Base-by-base conservation (phyloP, 129 eudicot species). In the Chrysanthemum seticuspe region DNA sequence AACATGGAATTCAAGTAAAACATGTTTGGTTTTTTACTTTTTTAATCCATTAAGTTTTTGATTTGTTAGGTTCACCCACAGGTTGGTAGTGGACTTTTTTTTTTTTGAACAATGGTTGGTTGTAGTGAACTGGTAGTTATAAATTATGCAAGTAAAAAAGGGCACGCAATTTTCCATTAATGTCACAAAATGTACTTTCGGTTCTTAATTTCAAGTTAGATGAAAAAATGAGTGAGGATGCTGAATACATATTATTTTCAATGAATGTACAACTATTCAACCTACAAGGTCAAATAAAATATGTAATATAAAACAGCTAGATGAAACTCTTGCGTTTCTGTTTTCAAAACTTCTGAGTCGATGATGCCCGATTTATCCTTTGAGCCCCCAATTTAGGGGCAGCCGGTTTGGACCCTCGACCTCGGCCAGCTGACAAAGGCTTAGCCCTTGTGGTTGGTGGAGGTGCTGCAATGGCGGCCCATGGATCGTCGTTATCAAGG, bases 401-500 rank as follows among this genome's bases (percentile, higher is more conserved):
- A 48, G 92, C 80, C 5, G 97, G 82, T 83, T 87, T 93, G 3
- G 83, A 49, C 36, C 87, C 98, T 54, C 98, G 80, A 62, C 92
- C 96, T 64, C 98, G 84, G 34, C 90, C 96, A 57, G 83, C 81
- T 52, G 93, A 79, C 60, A 92, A 78, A 48, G 96, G 98, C 81
- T 82, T 89, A 50, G 85, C 90, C 71, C 87, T 82, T n/a, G 97
- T 84, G 60, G 89, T 86, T 14, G 98, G 98, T 70, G 92, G 85
- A 48, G 98, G 98, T 48, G 98, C 97, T 67, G 98, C 98, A 82
- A 93, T 93, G 12, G 98, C 89, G 0, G 92, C 97, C 98, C 98
- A 93, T 0, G 92, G 92, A 56, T 78, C 98, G 49, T 78, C 96
- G 0, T 78, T 81, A 50, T 83, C 88, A 23, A 56, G 59, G 62